Evolutionary conservation across 208 protist genomes (phyloP).

Genomic region (Ichthyophonus hoferi): DNA sequence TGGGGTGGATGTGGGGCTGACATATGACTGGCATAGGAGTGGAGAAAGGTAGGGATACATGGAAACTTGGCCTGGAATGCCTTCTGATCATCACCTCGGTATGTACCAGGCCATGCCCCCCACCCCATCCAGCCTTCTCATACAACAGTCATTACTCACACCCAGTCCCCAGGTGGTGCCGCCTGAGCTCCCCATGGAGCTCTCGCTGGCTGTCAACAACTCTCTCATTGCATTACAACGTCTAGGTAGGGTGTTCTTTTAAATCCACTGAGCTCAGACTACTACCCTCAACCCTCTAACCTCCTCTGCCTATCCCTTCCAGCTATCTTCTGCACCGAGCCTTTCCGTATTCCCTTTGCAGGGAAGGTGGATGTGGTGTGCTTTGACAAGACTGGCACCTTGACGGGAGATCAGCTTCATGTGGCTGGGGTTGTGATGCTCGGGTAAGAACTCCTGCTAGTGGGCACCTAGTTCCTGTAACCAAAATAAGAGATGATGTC

Average conservation of each 20-base stretch:
- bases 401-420: conserved; percentile 73
- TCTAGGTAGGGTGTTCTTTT: too few species aligned
- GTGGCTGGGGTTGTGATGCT: conserved; percentile 59
- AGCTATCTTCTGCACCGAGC: conserved; percentile 88
- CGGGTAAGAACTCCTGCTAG: neutral
- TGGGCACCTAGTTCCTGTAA: neutral
- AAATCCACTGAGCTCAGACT: too few species aligned
- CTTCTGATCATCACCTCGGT: conserved; percentile 92
- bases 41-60: conserved; percentile 56
- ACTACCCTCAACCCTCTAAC: too few species aligned
- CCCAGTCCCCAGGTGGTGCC: conserved; percentile 72
- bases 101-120: too few species aligned
- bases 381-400: conserved; percentile 99
- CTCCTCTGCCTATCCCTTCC: too few species aligned
- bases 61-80: conserved; percentile 93
- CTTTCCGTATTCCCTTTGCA: conserved; percentile 98
- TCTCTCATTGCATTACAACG: conserved; percentile 81
- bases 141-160: neutral
- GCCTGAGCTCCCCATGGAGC: conserved; percentile 97
- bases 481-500: neutral
- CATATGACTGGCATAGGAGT: conserved; percentile 37
- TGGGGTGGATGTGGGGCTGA: neutral
- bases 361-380: conserved; percentile 95
- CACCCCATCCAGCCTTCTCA: conserved; percentile 53
- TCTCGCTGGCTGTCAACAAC: conserved; percentile 96